Conservation (phyloP, 2,329 filamentous ascomycete species). For the Emergomyces pasteurianus region DNA sequence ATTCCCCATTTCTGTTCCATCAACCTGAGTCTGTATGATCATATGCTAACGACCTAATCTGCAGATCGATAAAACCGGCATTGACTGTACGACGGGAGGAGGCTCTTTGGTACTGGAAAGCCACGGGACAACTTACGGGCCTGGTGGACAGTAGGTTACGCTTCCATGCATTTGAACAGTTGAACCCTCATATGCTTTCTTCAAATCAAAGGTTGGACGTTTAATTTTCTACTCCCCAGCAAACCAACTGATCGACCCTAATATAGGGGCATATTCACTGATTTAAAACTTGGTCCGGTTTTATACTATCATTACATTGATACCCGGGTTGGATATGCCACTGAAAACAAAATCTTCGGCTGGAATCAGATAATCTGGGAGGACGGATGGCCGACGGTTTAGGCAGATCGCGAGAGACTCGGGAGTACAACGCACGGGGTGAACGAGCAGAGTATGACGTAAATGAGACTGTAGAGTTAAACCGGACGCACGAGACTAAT, state of each 20-base stretch:
- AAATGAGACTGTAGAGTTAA: too few species aligned
- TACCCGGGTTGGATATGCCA: conserved; percentile 40
- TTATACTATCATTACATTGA: conserved; percentile 54
- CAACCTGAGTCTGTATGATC: background rate
- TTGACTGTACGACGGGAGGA: conserved; percentile 43
- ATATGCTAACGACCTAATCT: background rate
- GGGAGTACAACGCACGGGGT: background rate
- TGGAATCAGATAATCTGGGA: conserved; percentile 36
- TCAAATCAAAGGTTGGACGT: background rate
- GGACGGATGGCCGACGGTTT: conserved; percentile 35
- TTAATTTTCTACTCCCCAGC: background rate
- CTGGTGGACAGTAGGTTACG: conserved; percentile 54
- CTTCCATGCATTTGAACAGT: conserved; percentile 15
- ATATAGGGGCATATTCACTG: conserved; percentile 20
- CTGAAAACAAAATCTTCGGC: conserved; percentile 36
- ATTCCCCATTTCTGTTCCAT: background rate
- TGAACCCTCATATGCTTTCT: background rate
- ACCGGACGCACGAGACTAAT: too few species aligned
- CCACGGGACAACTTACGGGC: conserved; percentile 51
- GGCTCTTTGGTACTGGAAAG: conserved; percentile 50
- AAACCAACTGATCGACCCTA: background rate
- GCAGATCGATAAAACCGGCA: conserved; percentile 42
- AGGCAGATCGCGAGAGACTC: background rate
- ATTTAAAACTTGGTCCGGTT: conserved; percentile 37
- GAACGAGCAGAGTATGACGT: background rate